phyloP scores from a whole-genome alignment of 2,329 filamentous ascomycete genomes.

The Emmonsiellopsis sp. region DNA sequence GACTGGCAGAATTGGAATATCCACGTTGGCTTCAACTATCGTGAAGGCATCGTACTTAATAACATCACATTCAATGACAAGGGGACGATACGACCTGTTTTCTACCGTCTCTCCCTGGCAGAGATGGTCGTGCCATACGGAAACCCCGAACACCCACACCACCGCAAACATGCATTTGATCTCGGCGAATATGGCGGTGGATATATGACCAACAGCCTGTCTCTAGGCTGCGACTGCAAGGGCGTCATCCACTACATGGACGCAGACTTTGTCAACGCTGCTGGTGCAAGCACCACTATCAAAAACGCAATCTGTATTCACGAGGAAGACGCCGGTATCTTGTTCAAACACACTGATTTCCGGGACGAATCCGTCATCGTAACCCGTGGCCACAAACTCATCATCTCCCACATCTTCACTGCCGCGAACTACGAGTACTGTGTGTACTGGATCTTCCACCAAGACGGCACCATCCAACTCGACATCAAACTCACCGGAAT shows the following conservation, averaged over 20 bases:
- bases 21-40: conserved; percentile 90
- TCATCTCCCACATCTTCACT: conserved; percentile 88
- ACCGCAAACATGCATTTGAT: conserved; percentile 41
- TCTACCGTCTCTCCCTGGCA: conserved; percentile 79
- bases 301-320: conserved; percentile 95
- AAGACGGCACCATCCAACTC: conserved; percentile 84
- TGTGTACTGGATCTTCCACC: conserved; percentile 81
- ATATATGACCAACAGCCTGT: conserved; percentile 41
- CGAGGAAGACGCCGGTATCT: conserved; percentile 82
- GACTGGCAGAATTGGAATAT: conserved; percentile 92
- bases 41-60: conserved; percentile 81
- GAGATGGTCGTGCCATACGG: conserved; percentile 86
- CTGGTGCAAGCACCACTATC: conserved; percentile 67
- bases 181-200: conserved; percentile 40
- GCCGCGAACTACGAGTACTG: conserved; percentile 95
- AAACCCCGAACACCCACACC: conserved; percentile 41
- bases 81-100: conserved; percentile 64
- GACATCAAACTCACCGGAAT: conserved; percentile 90
- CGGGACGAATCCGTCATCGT: conserved; percentile 80
- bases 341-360: conserved; percentile 95
- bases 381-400: conserved; percentile 74
- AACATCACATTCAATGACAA: conserved; percentile 88
- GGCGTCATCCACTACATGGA: conserved; percentile 88
- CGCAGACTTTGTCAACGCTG: conserved; percentile 70
- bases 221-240: conserved; percentile 57